Conservation (phyloP, 2,329 filamentous ascomycete species). For the Tolypocladium amazonense region DNA sequence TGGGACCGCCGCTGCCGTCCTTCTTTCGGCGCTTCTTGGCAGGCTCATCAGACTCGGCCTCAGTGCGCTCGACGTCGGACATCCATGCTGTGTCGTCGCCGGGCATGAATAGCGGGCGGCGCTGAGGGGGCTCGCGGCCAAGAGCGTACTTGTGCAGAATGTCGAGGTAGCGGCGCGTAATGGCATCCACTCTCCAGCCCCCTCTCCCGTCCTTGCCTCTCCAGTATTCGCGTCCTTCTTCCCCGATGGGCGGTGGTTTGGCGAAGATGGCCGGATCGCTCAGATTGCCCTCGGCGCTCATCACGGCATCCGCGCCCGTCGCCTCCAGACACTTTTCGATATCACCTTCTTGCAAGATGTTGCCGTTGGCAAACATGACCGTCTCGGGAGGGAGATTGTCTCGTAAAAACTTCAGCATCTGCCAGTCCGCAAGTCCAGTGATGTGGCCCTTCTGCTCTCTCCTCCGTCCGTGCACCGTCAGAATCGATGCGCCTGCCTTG, state of each 20-base stretch:
- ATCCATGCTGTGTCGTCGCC: slow-evolving; percentile 41
- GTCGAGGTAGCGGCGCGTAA: slow-evolving; percentile 80
- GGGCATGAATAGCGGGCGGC: slow-evolving; percentile 65
- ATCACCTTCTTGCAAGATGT: slow-evolving; percentile 73
- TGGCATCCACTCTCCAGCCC: slow-evolving; percentile 81
- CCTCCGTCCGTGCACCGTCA: slow-evolving; percentile 82
- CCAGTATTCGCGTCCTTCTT: slow-evolving; percentile 78
- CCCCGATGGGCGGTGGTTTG: slow-evolving; percentile 47
- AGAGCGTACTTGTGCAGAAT: slow-evolving; percentile 76
- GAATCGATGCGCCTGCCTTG: slow-evolving; percentile 77
- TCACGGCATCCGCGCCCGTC: slow-evolving; percentile 84
- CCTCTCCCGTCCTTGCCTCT: slow-evolving; percentile 65
- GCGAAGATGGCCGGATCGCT: slow-evolving; percentile 86
- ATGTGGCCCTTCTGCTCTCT: slow-evolving; percentile 94
- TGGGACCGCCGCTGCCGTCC: slow-evolving; percentile 15
- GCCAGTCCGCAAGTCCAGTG: slow-evolving; percentile 89
- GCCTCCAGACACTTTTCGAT: slow-evolving; percentile 65
- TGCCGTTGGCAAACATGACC: slow-evolving; percentile 94
- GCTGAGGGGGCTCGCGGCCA: slow-evolving; percentile 49
- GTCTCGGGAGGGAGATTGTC: slow-evolving; percentile 77
- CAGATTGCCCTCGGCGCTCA: slow-evolving; percentile 93
- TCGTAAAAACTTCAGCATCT: slow-evolving; percentile 68
- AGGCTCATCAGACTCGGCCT: slow-evolving; percentile 32
- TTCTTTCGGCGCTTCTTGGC: slow-evolving; percentile 42
- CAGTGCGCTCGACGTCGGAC: slow-evolving; percentile 17